These are phyloP conservation scores for Lecanicillium sp. DNA, from an alignment of 2,329 filamentous ascomycete genomes.

Conservation along the genomic window DNA sequence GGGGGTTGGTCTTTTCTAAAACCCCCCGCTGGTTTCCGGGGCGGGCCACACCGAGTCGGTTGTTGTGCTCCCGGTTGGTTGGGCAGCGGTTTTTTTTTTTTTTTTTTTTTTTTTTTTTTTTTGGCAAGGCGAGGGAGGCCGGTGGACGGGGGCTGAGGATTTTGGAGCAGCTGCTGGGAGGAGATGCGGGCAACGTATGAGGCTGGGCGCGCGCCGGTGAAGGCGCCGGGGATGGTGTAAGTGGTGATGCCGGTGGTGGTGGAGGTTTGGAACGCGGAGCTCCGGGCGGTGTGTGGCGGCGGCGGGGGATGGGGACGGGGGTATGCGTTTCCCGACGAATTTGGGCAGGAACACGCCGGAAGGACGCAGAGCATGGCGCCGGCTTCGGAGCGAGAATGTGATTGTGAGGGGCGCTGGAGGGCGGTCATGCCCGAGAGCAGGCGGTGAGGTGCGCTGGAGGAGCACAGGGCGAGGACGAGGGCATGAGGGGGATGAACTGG, in stretches of 20 bases:
- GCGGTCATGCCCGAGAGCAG: constrained; percentile 32
- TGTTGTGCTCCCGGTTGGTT: no score
- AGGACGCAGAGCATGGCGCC: constrained; percentile 54
- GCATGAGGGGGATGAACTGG: not conserved
- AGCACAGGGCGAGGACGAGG: not conserved
- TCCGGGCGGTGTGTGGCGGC: no score
- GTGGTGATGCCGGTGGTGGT: constrained; percentile 41
- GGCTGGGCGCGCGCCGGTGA: no score
- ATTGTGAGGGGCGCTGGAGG: constrained; percentile 37
- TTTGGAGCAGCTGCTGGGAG: constrained; percentile 40
- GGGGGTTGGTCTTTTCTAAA: constrained; percentile 60
- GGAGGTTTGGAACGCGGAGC: no score
- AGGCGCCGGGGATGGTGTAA: constrained; percentile 31
- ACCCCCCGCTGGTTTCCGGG: constrained; percentile 56
- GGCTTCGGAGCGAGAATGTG: constrained; percentile 50
- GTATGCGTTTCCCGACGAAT: constrained; percentile 58
- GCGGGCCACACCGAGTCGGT: constrained; percentile 50
- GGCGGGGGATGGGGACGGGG: no score
- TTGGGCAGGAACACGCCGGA: constrained; percentile 50
- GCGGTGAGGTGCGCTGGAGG: constrained; percentile 36
- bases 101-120: no score
- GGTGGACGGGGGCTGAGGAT: constrained; percentile 47
- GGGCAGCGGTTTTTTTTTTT: no score
- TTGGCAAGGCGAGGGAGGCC: constrained; percentile 59
- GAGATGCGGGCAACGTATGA: constrained; percentile 27